Percentiles rank a stretch among this genome's conserved stretches.
Conservation (phyloP, 352 stramenopile genomes). For the Globisporangium perplexum region DNA sequence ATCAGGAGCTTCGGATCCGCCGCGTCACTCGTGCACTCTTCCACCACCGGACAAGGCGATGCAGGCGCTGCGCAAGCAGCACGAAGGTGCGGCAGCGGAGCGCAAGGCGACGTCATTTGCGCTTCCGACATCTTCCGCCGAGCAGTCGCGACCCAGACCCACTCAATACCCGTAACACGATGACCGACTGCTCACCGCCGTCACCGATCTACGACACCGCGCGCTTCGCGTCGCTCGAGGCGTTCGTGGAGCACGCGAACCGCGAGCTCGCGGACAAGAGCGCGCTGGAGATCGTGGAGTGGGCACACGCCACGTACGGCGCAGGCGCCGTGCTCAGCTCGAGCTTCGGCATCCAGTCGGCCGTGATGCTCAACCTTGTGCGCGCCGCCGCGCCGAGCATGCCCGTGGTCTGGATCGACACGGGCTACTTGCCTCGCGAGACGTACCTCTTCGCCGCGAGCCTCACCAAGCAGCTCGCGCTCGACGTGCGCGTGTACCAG, state of each 20-base stretch:
- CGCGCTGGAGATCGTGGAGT: conserved; percentile 60
- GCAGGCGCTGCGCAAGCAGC: not conserved
- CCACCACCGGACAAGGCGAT: not conserved
- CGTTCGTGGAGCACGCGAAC: conserved; percentile 63
- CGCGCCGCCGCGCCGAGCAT: conserved; percentile 44
- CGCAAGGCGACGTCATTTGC: not conserved
- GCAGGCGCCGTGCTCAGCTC: conserved; percentile 63
- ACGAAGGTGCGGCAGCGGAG: too few species aligned
- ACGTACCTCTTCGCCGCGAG: conserved; percentile 80
- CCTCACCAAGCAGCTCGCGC: conserved; percentile 49
- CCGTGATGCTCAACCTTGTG: conserved; percentile 78
- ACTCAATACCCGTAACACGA: not conserved
- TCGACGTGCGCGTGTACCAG: conserved; percentile 78
- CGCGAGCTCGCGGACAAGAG: conserved; percentile 42
- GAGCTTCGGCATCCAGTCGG: conserved; percentile 85
- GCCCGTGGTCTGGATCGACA: conserved; percentile 82
- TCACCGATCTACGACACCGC: conserved; percentile 22
- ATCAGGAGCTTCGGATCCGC: not conserved
- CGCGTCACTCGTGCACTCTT: not conserved
- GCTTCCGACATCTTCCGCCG: not conserved
- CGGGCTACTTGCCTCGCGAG: conserved; percentile 74
- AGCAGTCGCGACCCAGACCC: not conserved
- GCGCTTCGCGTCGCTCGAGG: conserved; percentile 52
- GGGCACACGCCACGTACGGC: conserved; percentile 69
- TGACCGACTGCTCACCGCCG: not conserved